Conservation (phyloP, 345 rosid genomes). For the Rhodamnia argentea region DNA sequence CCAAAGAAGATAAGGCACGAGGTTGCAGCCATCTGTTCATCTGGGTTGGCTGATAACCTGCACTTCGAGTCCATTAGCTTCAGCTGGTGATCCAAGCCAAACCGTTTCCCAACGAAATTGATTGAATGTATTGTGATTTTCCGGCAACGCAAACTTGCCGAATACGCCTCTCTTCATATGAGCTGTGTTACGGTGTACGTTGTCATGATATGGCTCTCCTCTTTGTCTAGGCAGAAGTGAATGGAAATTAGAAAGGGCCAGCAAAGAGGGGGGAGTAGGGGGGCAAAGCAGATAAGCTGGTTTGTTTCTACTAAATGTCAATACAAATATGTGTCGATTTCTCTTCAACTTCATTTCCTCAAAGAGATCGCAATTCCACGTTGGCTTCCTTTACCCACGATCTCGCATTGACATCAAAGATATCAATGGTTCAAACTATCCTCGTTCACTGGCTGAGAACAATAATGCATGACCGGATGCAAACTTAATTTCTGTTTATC, state of each 20-base stretch:
- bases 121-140: neutral
- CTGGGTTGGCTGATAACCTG: constrained; percentile 37
- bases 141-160: neutral
- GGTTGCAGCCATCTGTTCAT: constrained; percentile 51
- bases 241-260: neutral
- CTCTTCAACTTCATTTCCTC: neutral
- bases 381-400: neutral
- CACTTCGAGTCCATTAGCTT: constrained; percentile 74
- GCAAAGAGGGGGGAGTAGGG: neutral
- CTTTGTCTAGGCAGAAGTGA: neutral
- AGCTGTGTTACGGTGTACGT: neutral
- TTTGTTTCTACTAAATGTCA: neutral
- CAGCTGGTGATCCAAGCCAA: constrained; percentile 40
- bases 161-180: neutral
- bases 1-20: constrained; percentile 65
- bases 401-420: neutral
- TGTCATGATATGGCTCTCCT: neutral
- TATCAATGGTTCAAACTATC: neutral
- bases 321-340: neutral
- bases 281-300: neutral
- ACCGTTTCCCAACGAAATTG: neutral
- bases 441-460: neutral
- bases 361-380: neutral
- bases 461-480: neutral
- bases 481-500: neutral